Percentiles rank a stretch among this genome's conserved stretches.
Evolutionary conservation across 129 eudicot species (phyloP).

Genomic region (Kitagawia praeruptora): DNA sequence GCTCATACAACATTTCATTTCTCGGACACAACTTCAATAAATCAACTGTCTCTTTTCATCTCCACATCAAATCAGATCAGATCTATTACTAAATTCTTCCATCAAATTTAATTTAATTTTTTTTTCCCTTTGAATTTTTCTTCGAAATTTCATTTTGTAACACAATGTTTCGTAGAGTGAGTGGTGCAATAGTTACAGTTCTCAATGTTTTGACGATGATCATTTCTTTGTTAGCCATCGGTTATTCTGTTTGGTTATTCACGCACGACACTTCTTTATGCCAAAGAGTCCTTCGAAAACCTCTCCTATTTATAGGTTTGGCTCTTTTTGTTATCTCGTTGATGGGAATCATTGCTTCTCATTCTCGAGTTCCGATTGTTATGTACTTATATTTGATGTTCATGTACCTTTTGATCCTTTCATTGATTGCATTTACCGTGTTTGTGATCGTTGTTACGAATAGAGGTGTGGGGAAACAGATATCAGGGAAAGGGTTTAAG

Average conservation of each 20-base stretch:
- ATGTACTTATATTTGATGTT: slow-evolving; percentile 39
- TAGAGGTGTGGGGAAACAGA: slow-evolving; percentile 31
- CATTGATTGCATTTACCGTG: slow-evolving; percentile 30
- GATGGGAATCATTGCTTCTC: slow-evolving; percentile 45
- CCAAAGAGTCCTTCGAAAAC: slow-evolving; percentile 31
- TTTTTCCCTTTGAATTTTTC: background rate
- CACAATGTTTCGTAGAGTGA: slow-evolving; percentile 30
- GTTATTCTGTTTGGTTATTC: slow-evolving; percentile 28
- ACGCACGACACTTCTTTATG: slow-evolving; percentile 27
- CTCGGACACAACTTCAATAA: background rate
- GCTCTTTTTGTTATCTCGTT: slow-evolving; percentile 41
- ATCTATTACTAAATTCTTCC: background rate
- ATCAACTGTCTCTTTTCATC: background rate
- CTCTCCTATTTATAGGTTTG: slow-evolving; percentile 42
- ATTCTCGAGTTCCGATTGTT: slow-evolving; percentile 22
- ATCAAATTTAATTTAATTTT: too few species aligned
- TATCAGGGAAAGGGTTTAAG: slow-evolving; percentile 36
- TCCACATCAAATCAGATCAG: background rate
- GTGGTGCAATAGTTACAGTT: slow-evolving; percentile 33
- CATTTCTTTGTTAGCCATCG: slow-evolving; percentile 29
- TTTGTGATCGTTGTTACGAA: slow-evolving; percentile 40
- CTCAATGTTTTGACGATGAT: slow-evolving; percentile 35
- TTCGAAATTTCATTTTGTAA: background rate
- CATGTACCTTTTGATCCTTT: slow-evolving; percentile 38
- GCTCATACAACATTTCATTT: background rate